Conservation (phyloP, 257 asterid species). For the Primulina huaijiensis region DNA sequence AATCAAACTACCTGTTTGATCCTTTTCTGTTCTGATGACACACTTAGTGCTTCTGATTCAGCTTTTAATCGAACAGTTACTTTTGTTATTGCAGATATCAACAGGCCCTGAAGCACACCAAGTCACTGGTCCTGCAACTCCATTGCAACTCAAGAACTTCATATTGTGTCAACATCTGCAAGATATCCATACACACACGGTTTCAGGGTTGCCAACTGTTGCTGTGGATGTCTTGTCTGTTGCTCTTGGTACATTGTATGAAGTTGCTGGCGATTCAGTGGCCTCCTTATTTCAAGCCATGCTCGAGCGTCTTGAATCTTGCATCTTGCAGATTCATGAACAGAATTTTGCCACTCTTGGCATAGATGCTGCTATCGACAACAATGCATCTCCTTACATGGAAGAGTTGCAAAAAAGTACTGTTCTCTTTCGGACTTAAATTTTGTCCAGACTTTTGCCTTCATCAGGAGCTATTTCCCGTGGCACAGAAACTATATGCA, state of each 20-base stretch:
- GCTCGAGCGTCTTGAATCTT: constrained; percentile 88
- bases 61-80: not conserved
- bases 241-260: constrained; percentile 73
- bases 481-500: constrained; percentile 73
- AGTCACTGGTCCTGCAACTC: constrained; percentile 83
- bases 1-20: not conserved
- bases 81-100: constrained; percentile 55
- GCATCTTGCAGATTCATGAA: constrained; percentile 80
- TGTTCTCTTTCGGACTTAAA: constrained; percentile 74
- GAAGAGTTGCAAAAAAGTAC: constrained; percentile 84
- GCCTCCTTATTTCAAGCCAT: constrained; percentile 87
- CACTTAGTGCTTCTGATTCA: not conserved
- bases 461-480: constrained; percentile 47
- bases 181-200: constrained; percentile 72
- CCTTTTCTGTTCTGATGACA: not conserved
- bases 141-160: constrained; percentile 85
- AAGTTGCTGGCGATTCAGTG: constrained; percentile 89
- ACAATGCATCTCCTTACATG: constrained; percentile 87
- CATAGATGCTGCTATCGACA: constrained; percentile 79
- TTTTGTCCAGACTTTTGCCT: constrained; percentile 78
- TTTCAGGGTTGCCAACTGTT: constrained; percentile 61
- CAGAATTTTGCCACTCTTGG: constrained; percentile 74
- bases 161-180: constrained; percentile 83
- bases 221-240: constrained; percentile 82
- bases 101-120: constrained; percentile 98